phyloP scores from a whole-genome alignment of 108 stramenopile genomes.

The Pelagomonas calceolata region DNA sequence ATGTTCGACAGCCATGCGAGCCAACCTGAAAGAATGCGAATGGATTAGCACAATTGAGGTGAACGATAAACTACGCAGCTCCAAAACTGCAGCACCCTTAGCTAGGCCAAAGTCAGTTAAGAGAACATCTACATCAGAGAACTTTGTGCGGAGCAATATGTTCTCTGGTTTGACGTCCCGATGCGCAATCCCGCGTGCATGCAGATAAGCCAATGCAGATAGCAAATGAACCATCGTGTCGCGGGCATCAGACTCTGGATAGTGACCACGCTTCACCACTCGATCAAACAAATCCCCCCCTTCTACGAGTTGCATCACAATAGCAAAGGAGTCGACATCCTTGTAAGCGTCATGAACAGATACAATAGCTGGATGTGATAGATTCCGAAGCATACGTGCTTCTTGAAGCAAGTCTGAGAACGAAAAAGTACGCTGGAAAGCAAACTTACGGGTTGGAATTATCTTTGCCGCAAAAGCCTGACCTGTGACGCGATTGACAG shows the following conservation, averaged over 20 bases:
- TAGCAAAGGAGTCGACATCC: conserved; percentile 7
- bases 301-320: conserved; percentile 28
- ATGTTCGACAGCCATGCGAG: neutral
- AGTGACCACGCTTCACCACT: conserved; percentile 15
- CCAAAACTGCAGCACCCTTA: conserved; percentile 2
- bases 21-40: neutral
- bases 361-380: conserved; percentile 25
- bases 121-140: conserved; percentile 7
- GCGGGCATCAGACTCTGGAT: conserved; percentile 23
- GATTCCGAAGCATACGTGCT: neutral
- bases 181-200: conserved; percentile 32
- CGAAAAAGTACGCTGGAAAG: neutral
- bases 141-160: conserved; percentile 14
- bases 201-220: conserved; percentile 23
- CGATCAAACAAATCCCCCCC: conserved; percentile 37
- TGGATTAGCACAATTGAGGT: no score
- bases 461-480: neutral
- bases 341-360: conserved; percentile 20
- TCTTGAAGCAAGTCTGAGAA: neutral
- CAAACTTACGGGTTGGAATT: neutral
- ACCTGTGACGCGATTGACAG: neutral
- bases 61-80: no score
- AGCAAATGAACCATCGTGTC: conserved; percentile 18
- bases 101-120: conserved; percentile 37
- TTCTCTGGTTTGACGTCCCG: conserved; percentile 51